Conservation (phyloP, 345 rosid genomes). For the Boechera retrofracta region DNA sequence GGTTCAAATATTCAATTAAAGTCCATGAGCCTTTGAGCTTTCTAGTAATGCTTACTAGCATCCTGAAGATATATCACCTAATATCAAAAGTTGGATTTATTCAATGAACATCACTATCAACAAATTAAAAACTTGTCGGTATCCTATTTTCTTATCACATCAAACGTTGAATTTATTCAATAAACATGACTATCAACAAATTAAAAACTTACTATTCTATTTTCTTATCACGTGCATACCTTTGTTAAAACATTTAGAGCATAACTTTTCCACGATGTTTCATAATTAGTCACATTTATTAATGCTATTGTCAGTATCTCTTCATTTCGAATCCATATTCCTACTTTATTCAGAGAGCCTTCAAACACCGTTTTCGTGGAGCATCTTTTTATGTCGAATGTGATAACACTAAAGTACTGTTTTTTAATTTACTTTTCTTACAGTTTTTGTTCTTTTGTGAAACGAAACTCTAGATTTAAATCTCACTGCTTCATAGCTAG, state of each 20-base stretch:
- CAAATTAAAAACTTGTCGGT: neutral
- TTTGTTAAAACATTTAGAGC: conserved; percentile 3
- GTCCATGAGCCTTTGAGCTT: conserved; percentile 7
- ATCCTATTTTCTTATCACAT: neutral
- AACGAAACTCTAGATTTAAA: conserved; percentile 34
- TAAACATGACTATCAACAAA: conserved; percentile 13
- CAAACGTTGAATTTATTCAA: neutral
- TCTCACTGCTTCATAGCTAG: conserved; percentile 40
- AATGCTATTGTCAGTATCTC: neutral
- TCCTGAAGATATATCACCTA: neutral
- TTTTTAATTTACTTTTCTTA: neutral
- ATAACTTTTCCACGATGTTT: neutral
- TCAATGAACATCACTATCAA: conserved; percentile 10
- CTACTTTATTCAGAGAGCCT: conserved; percentile 1
- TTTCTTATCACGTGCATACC: conserved; percentile 1
- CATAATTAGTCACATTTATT: neutral
- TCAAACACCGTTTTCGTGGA: conserved; percentile 33
- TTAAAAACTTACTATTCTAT: neutral
- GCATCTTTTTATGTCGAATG: conserved; percentile 35
- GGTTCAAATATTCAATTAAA: neutral
- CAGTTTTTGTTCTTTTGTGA: conserved; percentile 33
- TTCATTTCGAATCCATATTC: conserved; percentile 4
- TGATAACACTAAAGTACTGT: neutral
- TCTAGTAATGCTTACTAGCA: neutral
- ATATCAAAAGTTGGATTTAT: neutral